Conservation (phyloP, 192 early-diverging fungal genomes). For the Coemansia sp. region DNA sequence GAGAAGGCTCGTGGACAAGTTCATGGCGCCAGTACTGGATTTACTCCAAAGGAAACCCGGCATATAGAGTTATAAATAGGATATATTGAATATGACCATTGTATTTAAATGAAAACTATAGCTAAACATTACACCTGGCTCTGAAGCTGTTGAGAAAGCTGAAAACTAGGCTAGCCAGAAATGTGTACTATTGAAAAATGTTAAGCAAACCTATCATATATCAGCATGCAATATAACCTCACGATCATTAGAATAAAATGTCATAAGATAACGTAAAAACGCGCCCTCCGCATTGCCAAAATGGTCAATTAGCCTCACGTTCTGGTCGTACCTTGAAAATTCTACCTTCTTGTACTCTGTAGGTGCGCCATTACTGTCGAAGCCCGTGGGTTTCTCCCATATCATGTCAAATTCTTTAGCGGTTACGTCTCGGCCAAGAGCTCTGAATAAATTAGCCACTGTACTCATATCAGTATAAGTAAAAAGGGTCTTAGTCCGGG, state of each 20-base stretch:
- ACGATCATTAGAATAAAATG: no score
- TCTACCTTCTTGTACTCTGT: not conserved
- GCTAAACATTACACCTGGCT: not conserved
- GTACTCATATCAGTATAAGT: not conserved
- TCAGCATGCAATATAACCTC: no score
- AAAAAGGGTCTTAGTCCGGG: not conserved
- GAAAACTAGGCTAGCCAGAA: not conserved
- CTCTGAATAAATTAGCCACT: not conserved
- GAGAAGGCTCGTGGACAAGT: conserved; percentile 6
- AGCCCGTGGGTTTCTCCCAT: not conserved
- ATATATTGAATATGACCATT: not conserved
- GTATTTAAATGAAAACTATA: not conserved
- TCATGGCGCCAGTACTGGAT: conserved; percentile 9
- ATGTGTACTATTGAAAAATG: no score
- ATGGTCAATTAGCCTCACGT: not conserved
- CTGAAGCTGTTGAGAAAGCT: not conserved
- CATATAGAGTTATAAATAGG: conserved; percentile 34
- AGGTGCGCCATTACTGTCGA: not conserved
- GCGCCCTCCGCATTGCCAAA: not conserved
- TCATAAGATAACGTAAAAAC: no score
- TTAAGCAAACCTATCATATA: no score
- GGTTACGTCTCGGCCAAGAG: not conserved
- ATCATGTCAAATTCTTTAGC: not conserved
- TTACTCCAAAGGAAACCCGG: conserved; percentile 48
- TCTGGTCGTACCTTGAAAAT: not conserved